Conservation (phyloP, 2,329 filamentous ascomycete species). For the Scedosporium apiospermum region DNA sequence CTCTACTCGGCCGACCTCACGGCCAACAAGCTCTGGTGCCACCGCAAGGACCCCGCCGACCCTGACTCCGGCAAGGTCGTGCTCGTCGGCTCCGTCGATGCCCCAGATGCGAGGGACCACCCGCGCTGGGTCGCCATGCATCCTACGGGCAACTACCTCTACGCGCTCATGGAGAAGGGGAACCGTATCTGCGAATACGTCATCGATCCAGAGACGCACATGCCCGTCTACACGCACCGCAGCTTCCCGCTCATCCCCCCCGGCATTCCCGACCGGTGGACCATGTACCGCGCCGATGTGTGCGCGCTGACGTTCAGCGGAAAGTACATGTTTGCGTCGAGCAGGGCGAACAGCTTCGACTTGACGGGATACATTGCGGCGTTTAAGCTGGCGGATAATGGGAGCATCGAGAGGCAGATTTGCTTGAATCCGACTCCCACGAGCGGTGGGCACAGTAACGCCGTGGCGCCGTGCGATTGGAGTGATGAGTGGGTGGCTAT, state of each 20-base stretch:
- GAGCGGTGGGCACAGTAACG: conserved; percentile 81
- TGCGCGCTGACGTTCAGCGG: conserved; percentile 61
- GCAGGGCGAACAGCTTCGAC: conserved; percentile 66
- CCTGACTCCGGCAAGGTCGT: conserved; percentile 48
- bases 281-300: conserved; percentile 79
- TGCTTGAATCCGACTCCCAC: conserved; percentile 78
- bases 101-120: conserved; percentile 63
- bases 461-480: conserved; percentile 75
- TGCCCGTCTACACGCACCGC: conserved; percentile 71
- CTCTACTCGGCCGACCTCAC: conserved; percentile 72
- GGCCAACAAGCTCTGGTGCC: conserved; percentile 76
- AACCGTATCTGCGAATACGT: conserved; percentile 76
- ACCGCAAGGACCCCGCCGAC: conserved; percentile 46
- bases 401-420: conserved; percentile 68
- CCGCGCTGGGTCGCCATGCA: conserved; percentile 85
- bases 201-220: conserved; percentile 61
- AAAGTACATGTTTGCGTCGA: conserved; percentile 72
- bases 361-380: conserved; percentile 77
- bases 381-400: conserved; percentile 60
- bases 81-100: conserved; percentile 63
- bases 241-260: conserved; percentile 73
- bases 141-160: conserved; percentile 67
- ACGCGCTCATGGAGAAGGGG: conserved; percentile 82
- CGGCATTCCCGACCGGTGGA: conserved; percentile 45
- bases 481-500: conserved; percentile 84